Conservation (phyloP, 139 green algal genomes). For the Pseudopediastrum boryanum region DNA sequence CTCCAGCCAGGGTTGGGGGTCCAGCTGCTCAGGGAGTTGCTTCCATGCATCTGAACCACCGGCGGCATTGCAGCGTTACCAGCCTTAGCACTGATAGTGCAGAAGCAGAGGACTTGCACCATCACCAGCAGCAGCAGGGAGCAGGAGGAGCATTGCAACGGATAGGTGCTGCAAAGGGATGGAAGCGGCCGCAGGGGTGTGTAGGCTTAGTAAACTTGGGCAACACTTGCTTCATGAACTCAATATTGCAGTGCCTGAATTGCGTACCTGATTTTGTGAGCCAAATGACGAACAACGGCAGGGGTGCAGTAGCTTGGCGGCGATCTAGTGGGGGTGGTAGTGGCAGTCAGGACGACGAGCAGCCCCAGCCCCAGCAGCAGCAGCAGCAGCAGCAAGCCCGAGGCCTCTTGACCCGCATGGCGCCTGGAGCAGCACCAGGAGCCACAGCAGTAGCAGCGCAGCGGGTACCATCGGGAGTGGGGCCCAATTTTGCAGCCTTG, state of each 20-base stretch:
- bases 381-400: not conserved
- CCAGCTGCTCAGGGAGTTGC: too few species aligned
- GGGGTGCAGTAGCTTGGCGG: not conserved
- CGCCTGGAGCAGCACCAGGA: not conserved
- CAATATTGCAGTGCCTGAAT: slow-evolving; percentile 68
- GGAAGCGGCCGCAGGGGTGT: slow-evolving; percentile 29
- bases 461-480: slow-evolving; percentile 27
- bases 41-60: too few species aligned
- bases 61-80: too few species aligned
- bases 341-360: not conserved
- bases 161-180: slow-evolving; percentile 26
- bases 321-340: too few species aligned
- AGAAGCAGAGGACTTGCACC: too few species aligned
- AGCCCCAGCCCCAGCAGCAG: not conserved
- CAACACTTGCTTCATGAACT: slow-evolving; percentile 91
- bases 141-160: not conserved
- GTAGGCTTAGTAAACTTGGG: slow-evolving; percentile 82
- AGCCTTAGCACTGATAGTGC: too few species aligned
- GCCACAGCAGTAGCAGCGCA: not conserved
- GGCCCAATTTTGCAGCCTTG: slow-evolving; percentile 51
- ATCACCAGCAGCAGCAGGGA: slow-evolving; percentile 17
- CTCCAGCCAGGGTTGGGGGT: too few species aligned
- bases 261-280: slow-evolving; percentile 54
- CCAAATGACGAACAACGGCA: not conserved
- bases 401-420: not conserved